These are phyloP conservation scores for Irpex sp. DNA, from an alignment of 1,284 basidiomycete species.

Conservation along the genomic window DNA sequence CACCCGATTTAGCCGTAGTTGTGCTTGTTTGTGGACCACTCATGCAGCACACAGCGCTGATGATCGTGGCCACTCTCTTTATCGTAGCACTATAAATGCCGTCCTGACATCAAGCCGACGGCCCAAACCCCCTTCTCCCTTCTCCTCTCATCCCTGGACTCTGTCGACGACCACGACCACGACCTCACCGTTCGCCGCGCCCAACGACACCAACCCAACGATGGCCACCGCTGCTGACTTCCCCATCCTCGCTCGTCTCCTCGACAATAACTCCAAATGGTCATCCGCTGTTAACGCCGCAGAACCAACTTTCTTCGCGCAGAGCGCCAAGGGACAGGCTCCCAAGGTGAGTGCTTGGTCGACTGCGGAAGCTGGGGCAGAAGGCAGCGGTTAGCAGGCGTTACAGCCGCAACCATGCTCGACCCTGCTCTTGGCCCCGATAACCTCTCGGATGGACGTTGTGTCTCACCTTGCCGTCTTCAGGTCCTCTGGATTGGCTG, in stretches of 20 bases:
- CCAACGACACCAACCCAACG: background rate
- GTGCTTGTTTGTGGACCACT: too few species aligned
- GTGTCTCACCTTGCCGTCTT: background rate
- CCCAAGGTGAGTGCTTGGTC: slow-evolving; percentile 54
- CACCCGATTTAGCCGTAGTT: background rate
- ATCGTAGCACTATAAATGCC: background rate
- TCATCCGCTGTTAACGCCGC: slow-evolving; percentile 45
- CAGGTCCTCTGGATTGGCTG: slow-evolving; percentile 76
- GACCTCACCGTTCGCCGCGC: background rate
- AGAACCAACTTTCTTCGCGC: slow-evolving; percentile 62
- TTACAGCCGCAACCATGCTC: background rate
- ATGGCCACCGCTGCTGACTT: background rate
- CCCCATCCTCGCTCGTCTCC: slow-evolving; percentile 37
- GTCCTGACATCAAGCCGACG: background rate
- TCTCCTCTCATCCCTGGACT: background rate
- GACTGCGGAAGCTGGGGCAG: background rate
- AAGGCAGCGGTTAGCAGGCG: background rate
- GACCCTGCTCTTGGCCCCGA: background rate
- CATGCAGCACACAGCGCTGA: background rate
- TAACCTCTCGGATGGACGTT: background rate
- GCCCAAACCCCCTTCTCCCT: background rate
- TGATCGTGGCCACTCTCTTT: background rate
- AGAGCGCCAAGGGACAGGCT: slow-evolving; percentile 60
- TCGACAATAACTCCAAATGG: slow-evolving; percentile 60
- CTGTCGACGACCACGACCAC: background rate